Evolutionary conservation across 805 yeast genomes (phyloP).

Genomic region (Zygosaccharomyces pseudorouxii): DNA sequence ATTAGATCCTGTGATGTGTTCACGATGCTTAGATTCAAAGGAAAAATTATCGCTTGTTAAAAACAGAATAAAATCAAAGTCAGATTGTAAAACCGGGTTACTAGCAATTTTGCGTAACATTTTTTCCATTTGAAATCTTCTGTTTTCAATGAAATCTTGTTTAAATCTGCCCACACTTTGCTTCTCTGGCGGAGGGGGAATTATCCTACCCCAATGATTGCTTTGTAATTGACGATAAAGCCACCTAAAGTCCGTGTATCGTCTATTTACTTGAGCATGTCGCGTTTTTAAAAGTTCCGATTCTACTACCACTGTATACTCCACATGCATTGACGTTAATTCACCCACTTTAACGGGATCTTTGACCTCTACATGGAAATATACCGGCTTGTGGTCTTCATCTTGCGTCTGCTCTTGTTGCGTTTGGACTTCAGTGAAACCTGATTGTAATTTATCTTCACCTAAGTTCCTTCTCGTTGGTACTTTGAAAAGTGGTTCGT

Average conservation of each 20-base stretch:
- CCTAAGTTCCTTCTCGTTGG: slow-evolving; percentile 17
- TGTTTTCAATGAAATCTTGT: slow-evolving; percentile 80
- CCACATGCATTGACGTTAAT: slow-evolving; percentile 80
- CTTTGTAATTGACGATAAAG: slow-evolving; percentile 79
- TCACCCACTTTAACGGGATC: slow-evolving; percentile 94
- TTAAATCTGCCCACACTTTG: slow-evolving; percentile 90
- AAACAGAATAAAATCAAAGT: slow-evolving; percentile 73
- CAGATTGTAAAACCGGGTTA: slow-evolving; percentile 54
- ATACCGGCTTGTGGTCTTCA: slow-evolving; percentile 9
- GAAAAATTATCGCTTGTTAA: slow-evolving; percentile 67
- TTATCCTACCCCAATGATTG: slow-evolving; percentile 83
- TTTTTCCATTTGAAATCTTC: slow-evolving; percentile 77
- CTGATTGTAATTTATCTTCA: slow-evolving; percentile 5
- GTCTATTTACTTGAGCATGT: slow-evolving; percentile 62
- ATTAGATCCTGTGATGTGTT: slow-evolving; percentile 50
- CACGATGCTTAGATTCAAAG: slow-evolving; percentile 66
- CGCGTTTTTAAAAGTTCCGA: slow-evolving; percentile 38
- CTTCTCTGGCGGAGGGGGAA: slow-evolving; percentile 96
- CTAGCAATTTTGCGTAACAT: slow-evolving; percentile 74
- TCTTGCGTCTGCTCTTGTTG: slow-evolving; percentile 8
- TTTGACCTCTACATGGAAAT: slow-evolving; percentile 64
- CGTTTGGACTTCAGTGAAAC: slow-evolving; percentile 1
- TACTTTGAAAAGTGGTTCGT: slow-evolving; percentile 25
- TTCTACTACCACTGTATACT: slow-evolving; percentile 68
- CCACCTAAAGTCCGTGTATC: slow-evolving; percentile 94